phyloP scores from a whole-genome alignment of 352 stramenopile species.

The Elongisporangium prolatum region DNA sequence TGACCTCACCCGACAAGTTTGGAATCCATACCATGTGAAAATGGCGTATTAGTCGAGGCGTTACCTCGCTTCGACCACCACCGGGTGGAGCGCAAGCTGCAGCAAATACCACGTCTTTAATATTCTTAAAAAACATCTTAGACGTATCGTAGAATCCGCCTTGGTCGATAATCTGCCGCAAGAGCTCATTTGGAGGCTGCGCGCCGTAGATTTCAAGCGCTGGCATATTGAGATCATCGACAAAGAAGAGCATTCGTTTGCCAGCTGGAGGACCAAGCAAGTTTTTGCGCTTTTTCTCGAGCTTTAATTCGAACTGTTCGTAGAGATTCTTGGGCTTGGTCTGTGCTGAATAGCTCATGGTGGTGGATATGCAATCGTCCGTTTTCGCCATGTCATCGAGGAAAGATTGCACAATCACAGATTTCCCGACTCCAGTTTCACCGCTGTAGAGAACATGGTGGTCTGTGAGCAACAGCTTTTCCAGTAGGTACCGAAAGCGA shows the following conservation, averaged over 20 bases:
- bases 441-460: slow-evolving; percentile 88
- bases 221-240: slow-evolving; percentile 94
- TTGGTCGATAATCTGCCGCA: slow-evolving; percentile 91
- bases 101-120: slow-evolving; percentile 83
- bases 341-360: slow-evolving; percentile 89
- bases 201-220: slow-evolving; percentile 90
- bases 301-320: slow-evolving; percentile 77
- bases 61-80: slow-evolving; percentile 84
- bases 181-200: slow-evolving; percentile 89
- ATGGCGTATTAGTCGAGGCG: slow-evolving; percentile 79
- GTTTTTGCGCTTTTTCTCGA: slow-evolving; percentile 86
- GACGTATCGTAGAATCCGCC: slow-evolving; percentile 87
- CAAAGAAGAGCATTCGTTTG: slow-evolving; percentile 86
- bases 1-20: slow-evolving; percentile 74
- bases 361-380: slow-evolving; percentile 74
- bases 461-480: slow-evolving; percentile 78
- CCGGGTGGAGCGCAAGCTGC: slow-evolving; percentile 85
- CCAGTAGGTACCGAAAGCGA: slow-evolving; percentile 91
- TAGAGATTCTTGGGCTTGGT: slow-evolving; percentile 83
- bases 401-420: slow-evolving; percentile 89
- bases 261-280: slow-evolving; percentile 61
- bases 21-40: slow-evolving; percentile 92
- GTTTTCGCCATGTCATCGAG: slow-evolving; percentile 85
- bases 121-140: slow-evolving; percentile 93
- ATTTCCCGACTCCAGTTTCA: slow-evolving; percentile 93